phyloP scores from a whole-genome alignment of 192 early-diverging fungal species.

The Entomortierella beljakovae region DNA sequence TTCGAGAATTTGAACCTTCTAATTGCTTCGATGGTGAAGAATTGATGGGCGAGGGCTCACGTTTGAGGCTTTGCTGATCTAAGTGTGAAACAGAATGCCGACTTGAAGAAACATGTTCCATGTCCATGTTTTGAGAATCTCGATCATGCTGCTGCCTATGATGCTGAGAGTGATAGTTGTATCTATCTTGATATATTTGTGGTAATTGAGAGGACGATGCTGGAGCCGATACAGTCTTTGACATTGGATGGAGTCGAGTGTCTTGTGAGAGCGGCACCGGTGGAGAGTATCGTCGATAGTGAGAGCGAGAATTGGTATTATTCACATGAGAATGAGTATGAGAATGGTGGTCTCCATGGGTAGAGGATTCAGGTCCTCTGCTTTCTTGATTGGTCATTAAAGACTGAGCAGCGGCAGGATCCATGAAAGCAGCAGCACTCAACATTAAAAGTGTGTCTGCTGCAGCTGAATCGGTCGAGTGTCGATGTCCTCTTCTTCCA shows the following conservation, averaged over 20 bases:
- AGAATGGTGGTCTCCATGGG: not conserved
- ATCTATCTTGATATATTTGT: not conserved
- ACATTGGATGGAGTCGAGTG: slow-evolving; percentile 17
- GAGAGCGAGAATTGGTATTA: not conserved
- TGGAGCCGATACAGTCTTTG: slow-evolving; percentile 46
- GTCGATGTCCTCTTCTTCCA: slow-evolving; percentile 23
- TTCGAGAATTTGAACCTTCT: not conserved
- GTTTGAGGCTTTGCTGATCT: not conserved
- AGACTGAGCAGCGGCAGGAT: slow-evolving; percentile 14
- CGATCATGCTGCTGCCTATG: not conserved
- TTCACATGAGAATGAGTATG: not conserved
- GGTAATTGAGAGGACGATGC: slow-evolving; percentile 16
- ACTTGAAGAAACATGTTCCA: not conserved
- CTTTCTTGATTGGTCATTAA: not conserved
- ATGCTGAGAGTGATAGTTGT: not conserved
- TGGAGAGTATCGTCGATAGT: not conserved
- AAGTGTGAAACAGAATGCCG: not conserved
- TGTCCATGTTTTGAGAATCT: slow-evolving; percentile 10
- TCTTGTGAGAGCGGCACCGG: not conserved
- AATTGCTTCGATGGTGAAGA: not conserved
- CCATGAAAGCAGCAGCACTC: slow-evolving; percentile 51
- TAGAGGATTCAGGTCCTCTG: not conserved
- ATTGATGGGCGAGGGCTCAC: not conserved
- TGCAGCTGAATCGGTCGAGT: slow-evolving; percentile 44
- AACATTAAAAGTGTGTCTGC: slow-evolving; percentile 53